Conservation (phyloP, 805 yeast species). For the Debaryomyces tyrocola region DNA sequence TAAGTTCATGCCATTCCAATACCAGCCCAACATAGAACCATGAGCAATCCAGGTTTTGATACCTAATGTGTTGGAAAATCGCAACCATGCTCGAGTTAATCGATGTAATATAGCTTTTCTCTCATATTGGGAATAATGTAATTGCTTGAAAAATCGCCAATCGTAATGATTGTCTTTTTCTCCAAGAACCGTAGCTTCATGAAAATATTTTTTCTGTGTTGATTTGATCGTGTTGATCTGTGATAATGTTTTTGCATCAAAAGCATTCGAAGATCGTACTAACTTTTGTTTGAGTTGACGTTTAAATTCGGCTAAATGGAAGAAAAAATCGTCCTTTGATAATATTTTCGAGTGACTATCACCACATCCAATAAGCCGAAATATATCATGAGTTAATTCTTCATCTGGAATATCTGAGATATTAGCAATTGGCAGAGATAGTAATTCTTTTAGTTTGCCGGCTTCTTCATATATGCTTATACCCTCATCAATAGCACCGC, state of each 20-base stretch:
- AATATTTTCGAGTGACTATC: not conserved
- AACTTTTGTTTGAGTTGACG: too few species aligned
- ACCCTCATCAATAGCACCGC: not conserved
- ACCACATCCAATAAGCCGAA: not conserved
- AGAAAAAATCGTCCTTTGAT: too few species aligned
- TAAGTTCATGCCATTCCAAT: conserved; percentile 58
- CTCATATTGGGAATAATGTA: conserved; percentile 28
- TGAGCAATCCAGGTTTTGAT: conserved; percentile 61
- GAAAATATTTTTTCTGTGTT: conserved; percentile 31
- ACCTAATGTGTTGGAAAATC: conserved; percentile 44
- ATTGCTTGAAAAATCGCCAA: conserved; percentile 36
- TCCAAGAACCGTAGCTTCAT: conserved; percentile 35
- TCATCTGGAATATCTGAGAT: not conserved
- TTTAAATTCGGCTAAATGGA: too few species aligned
- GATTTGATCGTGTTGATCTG: too few species aligned
- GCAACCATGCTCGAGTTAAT: conserved; percentile 51
- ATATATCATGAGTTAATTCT: conserved; percentile 2
- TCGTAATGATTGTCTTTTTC: conserved; percentile 23
- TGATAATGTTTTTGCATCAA: too few species aligned
- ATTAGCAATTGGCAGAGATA: not conserved
- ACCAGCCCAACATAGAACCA: conserved; percentile 61
- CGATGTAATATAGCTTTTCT: conserved; percentile 44
- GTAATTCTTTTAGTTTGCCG: not conserved
- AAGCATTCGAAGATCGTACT: too few species aligned
- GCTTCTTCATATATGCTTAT: not conserved